phyloP scores from a whole-genome alignment of 2,329 filamentous ascomycete genomes.

The Fusarium dimerum region DNA sequence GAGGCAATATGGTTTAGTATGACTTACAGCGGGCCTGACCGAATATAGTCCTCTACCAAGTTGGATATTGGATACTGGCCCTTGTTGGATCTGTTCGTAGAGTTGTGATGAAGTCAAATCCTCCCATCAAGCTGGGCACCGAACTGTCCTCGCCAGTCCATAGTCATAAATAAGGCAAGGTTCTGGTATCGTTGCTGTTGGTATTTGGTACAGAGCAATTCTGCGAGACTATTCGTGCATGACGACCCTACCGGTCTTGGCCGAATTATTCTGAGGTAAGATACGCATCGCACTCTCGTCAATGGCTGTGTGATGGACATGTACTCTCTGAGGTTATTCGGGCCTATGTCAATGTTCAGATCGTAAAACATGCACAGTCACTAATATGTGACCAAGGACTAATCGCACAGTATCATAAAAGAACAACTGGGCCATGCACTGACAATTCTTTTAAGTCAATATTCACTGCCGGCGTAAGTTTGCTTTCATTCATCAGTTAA shows the following conservation, averaged over 20 bases:
- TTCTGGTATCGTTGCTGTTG: background rate
- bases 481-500: too few species aligned
- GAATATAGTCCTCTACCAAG: constrained; percentile 9
- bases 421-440: too few species aligned
- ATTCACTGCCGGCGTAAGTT: too few species aligned
- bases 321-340: background rate
- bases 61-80: constrained; percentile 3
- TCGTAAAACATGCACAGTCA: background rate
- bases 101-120: background rate
- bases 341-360: background rate
- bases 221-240: background rate
- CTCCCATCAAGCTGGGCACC: too few species aligned
- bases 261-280: background rate
- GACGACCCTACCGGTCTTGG: background rate
- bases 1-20: constrained; percentile 24
- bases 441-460: too few species aligned
- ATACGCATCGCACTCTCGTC: background rate
- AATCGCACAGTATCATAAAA: background rate
- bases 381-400: background rate
- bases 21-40: constrained; percentile 33
- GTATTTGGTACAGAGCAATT: background rate
- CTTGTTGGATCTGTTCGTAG: background rate
- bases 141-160: background rate
- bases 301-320: background rate
- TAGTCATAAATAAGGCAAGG: background rate